These are phyloP conservation scores for Syncephalastrum contaminatum DNA, from an alignment of 371 early-diverging fungal genomes.

Conservation along the genomic window DNA sequence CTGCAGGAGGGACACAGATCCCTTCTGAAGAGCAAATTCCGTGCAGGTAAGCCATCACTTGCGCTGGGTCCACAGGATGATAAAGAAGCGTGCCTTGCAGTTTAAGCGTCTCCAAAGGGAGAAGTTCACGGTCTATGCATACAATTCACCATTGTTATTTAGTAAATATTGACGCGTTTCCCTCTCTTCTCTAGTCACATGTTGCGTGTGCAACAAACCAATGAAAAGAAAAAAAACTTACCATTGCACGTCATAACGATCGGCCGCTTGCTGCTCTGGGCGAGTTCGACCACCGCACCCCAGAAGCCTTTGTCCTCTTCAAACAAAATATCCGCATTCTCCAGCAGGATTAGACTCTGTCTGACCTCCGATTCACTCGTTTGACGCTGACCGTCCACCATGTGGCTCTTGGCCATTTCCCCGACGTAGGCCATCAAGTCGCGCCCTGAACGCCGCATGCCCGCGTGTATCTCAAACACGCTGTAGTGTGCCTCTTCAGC, in stretches of 20 bases:
- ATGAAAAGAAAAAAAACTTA: constrained; percentile 18
- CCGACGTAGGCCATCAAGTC: constrained; percentile 62
- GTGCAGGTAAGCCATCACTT: constrained; percentile 30
- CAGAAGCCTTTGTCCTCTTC: constrained; percentile 84
- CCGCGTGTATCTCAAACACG: constrained; percentile 74
- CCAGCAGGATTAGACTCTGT: constrained; percentile 71
- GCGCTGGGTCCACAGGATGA: constrained; percentile 13
- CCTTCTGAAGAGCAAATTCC: constrained; percentile 32
- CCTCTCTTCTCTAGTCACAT: not conserved
- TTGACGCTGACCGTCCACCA: constrained; percentile 23
- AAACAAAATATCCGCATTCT: constrained; percentile 79
- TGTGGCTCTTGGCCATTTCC: constrained; percentile 72
- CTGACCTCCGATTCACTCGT: constrained; percentile 5
- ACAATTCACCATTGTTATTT: not conserved
- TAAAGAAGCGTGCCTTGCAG: constrained; percentile 11
- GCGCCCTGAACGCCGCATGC: constrained; percentile 66
- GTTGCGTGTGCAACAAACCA: not conserved
- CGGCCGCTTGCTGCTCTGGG: constrained; percentile 72
- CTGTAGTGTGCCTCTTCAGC: constrained; percentile 71
- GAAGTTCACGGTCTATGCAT: constrained; percentile 18
- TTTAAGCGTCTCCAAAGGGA: constrained; percentile 28
- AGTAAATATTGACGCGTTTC: not conserved
- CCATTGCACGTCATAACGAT: constrained; percentile 80
- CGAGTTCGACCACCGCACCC: constrained; percentile 63
- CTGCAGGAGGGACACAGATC: constrained; percentile 19